Conservation (phyloP, 257 asterid species). For the Ophiorrhiza pumila region DNA sequence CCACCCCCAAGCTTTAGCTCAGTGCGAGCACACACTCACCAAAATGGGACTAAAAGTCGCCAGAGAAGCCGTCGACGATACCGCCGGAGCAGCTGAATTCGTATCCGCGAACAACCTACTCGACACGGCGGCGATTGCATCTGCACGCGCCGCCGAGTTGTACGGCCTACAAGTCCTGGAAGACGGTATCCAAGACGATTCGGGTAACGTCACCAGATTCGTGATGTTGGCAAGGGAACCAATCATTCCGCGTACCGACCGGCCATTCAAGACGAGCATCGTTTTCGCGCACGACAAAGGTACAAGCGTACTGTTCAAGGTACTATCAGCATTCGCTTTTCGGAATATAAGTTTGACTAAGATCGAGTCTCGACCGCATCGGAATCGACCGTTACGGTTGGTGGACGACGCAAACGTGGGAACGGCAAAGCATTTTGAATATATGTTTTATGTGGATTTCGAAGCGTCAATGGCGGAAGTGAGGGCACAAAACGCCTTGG, state of each 20-base stretch:
- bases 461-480: slow-evolving; percentile 92
- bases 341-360: slow-evolving; percentile 72
- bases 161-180: slow-evolving; percentile 61
- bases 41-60: slow-evolving; percentile 50
- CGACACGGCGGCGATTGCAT: slow-evolving; percentile 84
- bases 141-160: slow-evolving; percentile 80
- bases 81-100: slow-evolving; percentile 88
- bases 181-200: slow-evolving; percentile 81
- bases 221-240: slow-evolving; percentile 92
- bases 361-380: slow-evolving; percentile 85
- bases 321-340: slow-evolving; percentile 78
- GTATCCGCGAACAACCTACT: slow-evolving; percentile 56
- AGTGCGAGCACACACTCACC: slow-evolving; percentile 79
- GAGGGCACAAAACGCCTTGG: slow-evolving; percentile 84
- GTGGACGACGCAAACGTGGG: slow-evolving; percentile 66
- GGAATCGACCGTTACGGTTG: slow-evolving; percentile 62
- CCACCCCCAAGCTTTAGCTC: slow-evolving; percentile 88
- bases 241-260: slow-evolving; percentile 68
- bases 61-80: slow-evolving; percentile 81
- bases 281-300: slow-evolving; percentile 85
- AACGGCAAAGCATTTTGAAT: slow-evolving; percentile 77
- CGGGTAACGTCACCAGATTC: slow-evolving; percentile 80
- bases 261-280: slow-evolving; percentile 93
- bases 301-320: slow-evolving; percentile 73
- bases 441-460: slow-evolving; percentile 77